A percentile compares a stretch with the other conserved stretches of the same genome.
Conservation (phyloP, 192 early-diverging fungal species). For the Entomortierella lignicola region DNA sequence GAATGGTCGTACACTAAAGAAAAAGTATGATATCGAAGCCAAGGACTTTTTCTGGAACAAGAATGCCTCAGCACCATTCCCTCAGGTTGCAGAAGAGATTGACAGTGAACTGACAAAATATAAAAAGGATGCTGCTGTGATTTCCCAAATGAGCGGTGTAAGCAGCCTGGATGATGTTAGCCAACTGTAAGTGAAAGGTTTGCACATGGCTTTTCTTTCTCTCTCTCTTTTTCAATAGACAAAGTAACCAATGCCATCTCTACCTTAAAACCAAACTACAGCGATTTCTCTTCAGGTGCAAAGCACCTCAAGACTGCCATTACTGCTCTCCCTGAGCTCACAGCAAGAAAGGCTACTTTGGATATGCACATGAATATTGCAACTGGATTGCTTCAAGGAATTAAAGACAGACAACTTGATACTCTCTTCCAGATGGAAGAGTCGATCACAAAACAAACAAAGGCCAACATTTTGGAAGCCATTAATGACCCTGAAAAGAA, state of each 20-base stretch:
- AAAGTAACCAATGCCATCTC: too few relatives aligned
- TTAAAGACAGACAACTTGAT: constrained; percentile 95
- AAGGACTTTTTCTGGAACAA: constrained; percentile 95
- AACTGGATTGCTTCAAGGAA: constrained; percentile 85
- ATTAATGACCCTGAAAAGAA: constrained; percentile 88
- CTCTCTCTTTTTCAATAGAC: too few relatives aligned
- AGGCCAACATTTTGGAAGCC: constrained; percentile 81
- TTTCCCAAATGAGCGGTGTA: constrained; percentile 89
- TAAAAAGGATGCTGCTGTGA: constrained; percentile 94
- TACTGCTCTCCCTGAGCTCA: constrained; percentile 93
- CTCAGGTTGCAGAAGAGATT: constrained; percentile 96
- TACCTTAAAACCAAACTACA: too few relatives aligned
- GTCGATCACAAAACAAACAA: constrained; percentile 82
- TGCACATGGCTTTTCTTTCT: too few relatives aligned
- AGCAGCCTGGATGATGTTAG: constrained; percentile 83
- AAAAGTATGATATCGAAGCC: constrained; percentile 88
- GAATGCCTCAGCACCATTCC: constrained; percentile 94
- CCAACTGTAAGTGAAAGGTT: constrained; percentile 63
- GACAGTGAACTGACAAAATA: constrained; percentile 93
- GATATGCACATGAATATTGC: constrained; percentile 99
- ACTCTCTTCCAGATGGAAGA: constrained; percentile 96
- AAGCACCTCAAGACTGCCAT: constrained; percentile 92
- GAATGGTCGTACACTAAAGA: constrained; percentile 71
- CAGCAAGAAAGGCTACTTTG: constrained; percentile 90
- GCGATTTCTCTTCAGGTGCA: constrained; percentile 85